Evolutionary conservation across 495 filamentous ascomycete genomes (phyloP), one percentile per base, ranked within the genome.

Genomic region (Talaromyces wortmannii): DNA sequence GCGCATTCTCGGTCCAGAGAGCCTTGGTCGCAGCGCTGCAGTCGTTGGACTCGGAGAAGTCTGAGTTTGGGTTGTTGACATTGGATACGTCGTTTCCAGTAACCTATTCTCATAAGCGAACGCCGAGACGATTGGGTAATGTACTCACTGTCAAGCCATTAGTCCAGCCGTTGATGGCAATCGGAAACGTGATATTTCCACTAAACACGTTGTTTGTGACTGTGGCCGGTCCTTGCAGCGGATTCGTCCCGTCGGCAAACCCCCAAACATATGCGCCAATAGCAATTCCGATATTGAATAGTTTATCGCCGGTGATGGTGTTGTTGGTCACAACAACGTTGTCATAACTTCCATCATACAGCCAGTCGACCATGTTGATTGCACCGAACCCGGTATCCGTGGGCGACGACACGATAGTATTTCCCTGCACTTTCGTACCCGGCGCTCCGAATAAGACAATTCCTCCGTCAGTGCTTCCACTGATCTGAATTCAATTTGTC

Each of bases 391-490:
- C 55, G 13, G 43, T 10, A 12, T 58, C 50, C 0, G 52, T 45
- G 0, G 59, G 10, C n/a, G 59, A 61, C 2, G 59, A 61, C 17
- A 43, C 31, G 56, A 61, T 60, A 3, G 52, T 59, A 23, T 61
- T 61, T 29, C 48, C 48, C 30, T 51, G 45, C 18, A 61, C 45
- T 30, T 45, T 61, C 11, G 56, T 61, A 7, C 57, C 57, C 3
- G 59, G 59, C 42, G 56, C 56, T 13, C 59, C 59, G 15, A 61
- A 61, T 30, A 61, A 16, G 16, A 61, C 59, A 17, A 61, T 61
- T n/a, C 59, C 59, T 3, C 59, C 59, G 36, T 61, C 56, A 1
- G 59, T 61, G n/a, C 43, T 47, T 1, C 59, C 59, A 7, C 12
- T 45, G n/a, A 60, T 50, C 58, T 60, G 23, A 23, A 23, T 45